Conservation (phyloP, 1,284 basidiomycete species). For the Termitomyces sp. region DNA sequence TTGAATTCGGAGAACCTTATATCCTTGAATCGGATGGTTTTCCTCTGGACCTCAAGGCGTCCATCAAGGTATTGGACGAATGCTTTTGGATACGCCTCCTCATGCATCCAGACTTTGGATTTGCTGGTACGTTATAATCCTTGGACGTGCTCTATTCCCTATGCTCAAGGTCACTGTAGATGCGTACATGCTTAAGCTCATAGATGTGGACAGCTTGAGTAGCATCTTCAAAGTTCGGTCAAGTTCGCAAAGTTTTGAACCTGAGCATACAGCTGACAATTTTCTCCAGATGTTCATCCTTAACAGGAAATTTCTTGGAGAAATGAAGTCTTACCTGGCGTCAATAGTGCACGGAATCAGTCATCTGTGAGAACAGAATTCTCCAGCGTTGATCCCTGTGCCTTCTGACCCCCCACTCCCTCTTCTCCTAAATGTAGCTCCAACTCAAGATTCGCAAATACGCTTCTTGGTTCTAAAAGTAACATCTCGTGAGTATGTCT, state of each 20-base stretch:
- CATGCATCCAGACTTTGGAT: slow-evolving; percentile 9
- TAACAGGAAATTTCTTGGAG: slow-evolving; percentile 11
- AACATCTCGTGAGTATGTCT: slow-evolving; percentile 7
- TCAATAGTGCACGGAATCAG: slow-evolving; percentile 4
- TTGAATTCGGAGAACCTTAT: slow-evolving; percentile 6
- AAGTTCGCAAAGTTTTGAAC: not conserved
- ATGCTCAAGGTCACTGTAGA: slow-evolving; percentile 39
- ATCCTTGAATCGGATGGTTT: slow-evolving; percentile 2
- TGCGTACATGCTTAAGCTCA: slow-evolving; percentile 62
- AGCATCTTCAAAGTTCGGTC: slow-evolving; percentile 53
- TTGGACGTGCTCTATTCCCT: slow-evolving; percentile 19
- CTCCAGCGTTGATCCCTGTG: too few relatives aligned
- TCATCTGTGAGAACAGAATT: slow-evolving; percentile 1
- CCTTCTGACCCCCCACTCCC: not conserved
- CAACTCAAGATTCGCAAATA: slow-evolving; percentile 8
- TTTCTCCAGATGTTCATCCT: slow-evolving; percentile 16
- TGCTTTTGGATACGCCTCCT: slow-evolving; percentile 9
- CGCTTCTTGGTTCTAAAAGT: slow-evolving; percentile 5
- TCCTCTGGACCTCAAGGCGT: slow-evolving; percentile 1
- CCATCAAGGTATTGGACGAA: slow-evolving; percentile 6
- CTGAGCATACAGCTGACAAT: not conserved
- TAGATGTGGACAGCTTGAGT: slow-evolving; percentile 51
- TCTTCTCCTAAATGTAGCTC: not conserved
- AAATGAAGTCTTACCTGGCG: slow-evolving; percentile 7
- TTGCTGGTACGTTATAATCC: slow-evolving; percentile 2